Evolutionary conservation across 305 asterid species (phyloP).

Genomic region (Fraxinus nigra): DNA sequence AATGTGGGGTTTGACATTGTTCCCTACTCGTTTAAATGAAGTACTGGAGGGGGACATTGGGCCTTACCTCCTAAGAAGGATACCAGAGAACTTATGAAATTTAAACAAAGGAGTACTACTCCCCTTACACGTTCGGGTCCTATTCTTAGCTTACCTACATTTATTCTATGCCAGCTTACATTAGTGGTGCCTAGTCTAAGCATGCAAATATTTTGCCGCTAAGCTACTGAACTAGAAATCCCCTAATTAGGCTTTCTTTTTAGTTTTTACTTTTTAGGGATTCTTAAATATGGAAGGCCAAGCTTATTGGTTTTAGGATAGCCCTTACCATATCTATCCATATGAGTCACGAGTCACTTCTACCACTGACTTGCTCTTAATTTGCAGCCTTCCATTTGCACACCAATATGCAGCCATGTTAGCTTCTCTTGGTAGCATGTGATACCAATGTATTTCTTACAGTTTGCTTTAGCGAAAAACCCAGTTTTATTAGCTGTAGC

Average conservation of each 20-base stretch:
- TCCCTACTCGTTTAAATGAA: background rate
- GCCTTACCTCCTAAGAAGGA: background rate
- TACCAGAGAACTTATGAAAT: background rate
- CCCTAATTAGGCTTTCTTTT: background rate
- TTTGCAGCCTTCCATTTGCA: background rate
- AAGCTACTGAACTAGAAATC: background rate
- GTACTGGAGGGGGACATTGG: background rate
- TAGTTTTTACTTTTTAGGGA: background rate
- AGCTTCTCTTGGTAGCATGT: background rate
- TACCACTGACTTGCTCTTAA: background rate
- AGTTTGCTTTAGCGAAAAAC: background rate
- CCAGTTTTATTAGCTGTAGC: background rate
- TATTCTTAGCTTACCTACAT: background rate
- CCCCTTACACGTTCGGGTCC: background rate
- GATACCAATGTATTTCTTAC: background rate
- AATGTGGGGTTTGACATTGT: background rate
- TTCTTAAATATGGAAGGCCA: background rate
- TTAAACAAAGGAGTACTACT: background rate
- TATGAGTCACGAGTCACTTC: background rate
- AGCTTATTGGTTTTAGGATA: background rate
- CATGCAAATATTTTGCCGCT: background rate
- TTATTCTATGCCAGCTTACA: background rate
- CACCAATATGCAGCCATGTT: background rate
- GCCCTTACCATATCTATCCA: background rate
- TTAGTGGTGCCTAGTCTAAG: background rate